Base-by-base conservation (phyloP, 2,329 filamentous ascomycete genomes). In the Dothistroma pini region DNA sequence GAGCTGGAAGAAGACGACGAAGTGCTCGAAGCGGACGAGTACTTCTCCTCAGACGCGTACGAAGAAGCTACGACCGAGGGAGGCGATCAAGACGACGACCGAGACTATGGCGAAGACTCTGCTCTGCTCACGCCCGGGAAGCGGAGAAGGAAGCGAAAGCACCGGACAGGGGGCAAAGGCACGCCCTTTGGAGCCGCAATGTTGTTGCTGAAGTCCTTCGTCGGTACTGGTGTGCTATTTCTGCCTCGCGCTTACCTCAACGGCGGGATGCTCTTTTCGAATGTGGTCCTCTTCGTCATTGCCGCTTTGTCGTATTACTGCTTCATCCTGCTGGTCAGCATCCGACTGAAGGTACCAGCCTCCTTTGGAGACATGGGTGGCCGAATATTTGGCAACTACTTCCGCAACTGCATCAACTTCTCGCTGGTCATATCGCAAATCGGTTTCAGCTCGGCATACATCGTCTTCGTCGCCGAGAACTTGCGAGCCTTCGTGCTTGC, bases 321-420 rank as follows among this genome's bases (percentile, higher is more conserved):
- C 79, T 99, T 99, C 77, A 92, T 99, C 48, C 83, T 99, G 14
- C 84, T 99, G 34, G 92, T 97, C 64, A 88, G 88, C 62, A 95
- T 92, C 1, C 89, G 95, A 35, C 80, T 96, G 54, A 89, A 86
- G 72, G 85, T 97, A 31, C 89, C 93, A 54, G 92, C 90, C n/a
- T 97, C 95, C 0, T 99, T 97, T 77, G 95, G 95, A 75, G 95
- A 97, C 72, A 96, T 99, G 78, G 95, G 96, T 57, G 92, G 91
- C 54, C 87, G 91, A 52, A 83, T 99, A 16, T 99, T 95, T 74
- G 95, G 95, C 64, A 89, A 88, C 66, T 93, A 89, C 84, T 90
- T 99, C 89, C 86, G 93, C 63, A 87, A 84, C 62, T 79, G 96
- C 70, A 97, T 99, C 72, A 85, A 99, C 63, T 82, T 83, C 25